A percentile compares a stretch with the other conserved stretches of the same genome.
phyloP scores from a whole-genome alignment of 129 eudicot genomes.

The Smallanthus sonchifolius region DNA sequence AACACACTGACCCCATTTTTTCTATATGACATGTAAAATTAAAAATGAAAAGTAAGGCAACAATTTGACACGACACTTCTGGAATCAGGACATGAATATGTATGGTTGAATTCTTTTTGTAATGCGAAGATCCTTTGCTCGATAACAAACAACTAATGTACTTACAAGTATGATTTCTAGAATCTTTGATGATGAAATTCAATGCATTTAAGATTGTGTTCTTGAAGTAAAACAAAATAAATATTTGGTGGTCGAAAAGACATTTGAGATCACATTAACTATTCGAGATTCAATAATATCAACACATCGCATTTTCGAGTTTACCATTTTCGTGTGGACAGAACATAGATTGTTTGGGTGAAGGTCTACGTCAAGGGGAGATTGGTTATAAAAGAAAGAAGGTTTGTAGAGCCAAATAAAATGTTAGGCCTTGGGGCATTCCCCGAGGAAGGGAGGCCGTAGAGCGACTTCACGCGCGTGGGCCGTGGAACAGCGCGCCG shows the following conservation, averaged over 20 bases:
- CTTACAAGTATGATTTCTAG: neutral
- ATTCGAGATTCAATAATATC: neutral
- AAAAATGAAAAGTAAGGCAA: too few relatives aligned
- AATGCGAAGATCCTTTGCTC: neutral
- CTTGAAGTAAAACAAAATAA: neutral
- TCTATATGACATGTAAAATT: too few relatives aligned
- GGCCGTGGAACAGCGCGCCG: too few relatives aligned
- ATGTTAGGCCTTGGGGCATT: too few relatives aligned
- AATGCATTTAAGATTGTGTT: neutral
- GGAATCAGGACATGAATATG: neutral
- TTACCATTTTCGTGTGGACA: constrained; percentile 9
- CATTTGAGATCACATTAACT: neutral
- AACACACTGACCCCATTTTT: too few relatives aligned
- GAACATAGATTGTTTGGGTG: neutral
- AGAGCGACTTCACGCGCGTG: too few relatives aligned
- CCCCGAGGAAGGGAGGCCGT: too few relatives aligned
- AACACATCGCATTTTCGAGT: neutral
- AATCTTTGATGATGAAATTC: neutral
- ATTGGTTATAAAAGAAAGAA: neutral
- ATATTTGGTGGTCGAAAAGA: neutral
- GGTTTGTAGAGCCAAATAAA: neutral
- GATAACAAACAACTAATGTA: neutral
- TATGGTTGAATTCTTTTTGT: neutral
- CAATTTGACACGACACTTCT: too few relatives aligned
- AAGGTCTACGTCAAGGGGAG: neutral